Conservation (phyloP, 1,284 basidiomycete genomes). For the Ganoderma sinense region DNA sequence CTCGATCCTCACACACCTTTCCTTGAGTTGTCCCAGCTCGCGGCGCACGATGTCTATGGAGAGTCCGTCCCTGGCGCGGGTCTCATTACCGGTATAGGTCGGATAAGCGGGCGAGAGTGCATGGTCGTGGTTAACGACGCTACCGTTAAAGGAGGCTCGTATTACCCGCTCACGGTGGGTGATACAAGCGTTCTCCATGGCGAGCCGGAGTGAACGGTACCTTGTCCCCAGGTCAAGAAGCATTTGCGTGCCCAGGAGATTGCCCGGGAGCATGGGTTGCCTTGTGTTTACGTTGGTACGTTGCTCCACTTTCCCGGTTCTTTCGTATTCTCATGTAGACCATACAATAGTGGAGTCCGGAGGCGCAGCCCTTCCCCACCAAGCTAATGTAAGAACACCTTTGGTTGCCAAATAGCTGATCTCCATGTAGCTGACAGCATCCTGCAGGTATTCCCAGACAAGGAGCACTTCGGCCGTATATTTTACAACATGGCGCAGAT, state of each 20-base stretch:
- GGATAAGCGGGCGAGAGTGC: constrained; percentile 85
- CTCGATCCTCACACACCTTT: constrained; percentile 92
- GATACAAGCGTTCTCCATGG: neutral
- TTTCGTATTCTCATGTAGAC: neutral
- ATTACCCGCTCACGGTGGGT: constrained; percentile 88
- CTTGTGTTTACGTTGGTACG: constrained; percentile 91
- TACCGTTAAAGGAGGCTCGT: constrained; percentile 93
- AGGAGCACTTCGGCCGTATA: constrained; percentile 94
- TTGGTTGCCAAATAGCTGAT: neutral
- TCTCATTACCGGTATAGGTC: constrained; percentile 88
- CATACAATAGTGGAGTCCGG: constrained; percentile 83
- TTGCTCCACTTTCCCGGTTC: neutral
- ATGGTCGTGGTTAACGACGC: constrained; percentile 94
- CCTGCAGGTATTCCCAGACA: constrained; percentile 80
- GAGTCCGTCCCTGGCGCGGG: constrained; percentile 89
- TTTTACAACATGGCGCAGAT: constrained; percentile 98
- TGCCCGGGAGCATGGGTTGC: constrained; percentile 88
- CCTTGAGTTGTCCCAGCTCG: constrained; percentile 86
- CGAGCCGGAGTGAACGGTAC: constrained; percentile 2
- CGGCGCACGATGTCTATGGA: constrained; percentile 89
- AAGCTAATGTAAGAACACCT: constrained; percentile 74
- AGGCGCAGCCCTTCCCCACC: constrained; percentile 91
- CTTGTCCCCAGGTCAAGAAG: constrained; percentile 81
- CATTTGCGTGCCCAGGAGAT: constrained; percentile 95
- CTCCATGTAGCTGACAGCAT: constrained; percentile 1